These are phyloP conservation scores for Arachnomyces sp. DNA, from an alignment of 2,329 filamentous ascomycete species.

Conservation along the genomic window DNA sequence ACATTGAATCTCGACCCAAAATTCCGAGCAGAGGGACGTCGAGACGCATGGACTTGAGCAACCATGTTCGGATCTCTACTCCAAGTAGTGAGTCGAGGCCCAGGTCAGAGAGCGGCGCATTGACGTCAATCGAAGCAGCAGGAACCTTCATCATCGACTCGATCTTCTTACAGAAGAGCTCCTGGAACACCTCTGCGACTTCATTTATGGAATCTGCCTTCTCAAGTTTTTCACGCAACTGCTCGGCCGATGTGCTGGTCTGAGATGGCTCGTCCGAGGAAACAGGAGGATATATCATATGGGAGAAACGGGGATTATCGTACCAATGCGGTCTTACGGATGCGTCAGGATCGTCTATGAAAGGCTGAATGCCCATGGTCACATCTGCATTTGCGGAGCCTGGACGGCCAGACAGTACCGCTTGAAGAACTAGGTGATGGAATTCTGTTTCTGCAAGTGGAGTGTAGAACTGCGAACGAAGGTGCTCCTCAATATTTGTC, in stretches of 20 bases:
- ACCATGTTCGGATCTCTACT: conserved; percentile 39
- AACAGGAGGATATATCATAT: conserved; percentile 21
- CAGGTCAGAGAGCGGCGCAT: conserved; percentile 17
- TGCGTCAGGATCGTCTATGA: conserved; percentile 10
- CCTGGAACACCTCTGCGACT: neutral
- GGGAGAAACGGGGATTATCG: conserved; percentile 37
- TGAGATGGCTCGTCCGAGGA: too few species aligned
- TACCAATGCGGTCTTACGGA: conserved; percentile 33
- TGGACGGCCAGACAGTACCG: conserved; percentile 36
- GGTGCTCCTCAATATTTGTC: conserved; percentile 13
- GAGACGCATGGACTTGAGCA: conserved; percentile 35
- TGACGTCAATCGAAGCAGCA: too few species aligned
- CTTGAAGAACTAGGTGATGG: conserved; percentile 45
- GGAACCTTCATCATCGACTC: neutral
- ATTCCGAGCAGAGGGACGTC: conserved; percentile 43
- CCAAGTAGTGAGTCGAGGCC: conserved; percentile 30
- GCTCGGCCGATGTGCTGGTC: too few species aligned
- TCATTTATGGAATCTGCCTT: neutral
- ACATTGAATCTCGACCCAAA: conserved; percentile 26
- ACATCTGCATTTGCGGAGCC: conserved; percentile 7
- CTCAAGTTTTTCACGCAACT: too few species aligned
- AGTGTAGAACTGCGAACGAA: conserved; percentile 31
- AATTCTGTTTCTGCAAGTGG: conserved; percentile 44
- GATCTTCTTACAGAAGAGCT: neutral
- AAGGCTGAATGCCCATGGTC: conserved; percentile 2